phyloP scores from a whole-genome alignment of 2,329 filamentous ascomycete species.

The Fusarium veterinarium region DNA sequence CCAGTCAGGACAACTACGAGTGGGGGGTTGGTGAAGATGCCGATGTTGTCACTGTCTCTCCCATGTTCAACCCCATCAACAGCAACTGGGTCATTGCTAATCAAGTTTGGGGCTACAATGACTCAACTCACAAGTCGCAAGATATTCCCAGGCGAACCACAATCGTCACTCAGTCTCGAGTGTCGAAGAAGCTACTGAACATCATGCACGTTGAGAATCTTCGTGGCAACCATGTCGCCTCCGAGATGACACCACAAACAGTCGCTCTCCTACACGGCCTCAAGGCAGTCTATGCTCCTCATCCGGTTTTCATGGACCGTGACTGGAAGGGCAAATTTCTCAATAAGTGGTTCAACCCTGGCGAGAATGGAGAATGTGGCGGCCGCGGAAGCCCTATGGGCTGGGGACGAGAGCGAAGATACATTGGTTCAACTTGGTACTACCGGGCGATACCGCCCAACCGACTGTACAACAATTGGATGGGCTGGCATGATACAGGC shows the following conservation, averaged over 20 bases:
- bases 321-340: conserved; percentile 70
- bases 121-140: conserved; percentile 59
- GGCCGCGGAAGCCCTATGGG: conserved; percentile 68
- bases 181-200: conserved; percentile 77
- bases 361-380: conserved; percentile 64
- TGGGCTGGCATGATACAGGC: conserved; percentile 67
- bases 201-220: conserved; percentile 83
- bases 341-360: conserved; percentile 70
- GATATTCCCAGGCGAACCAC: conserved; percentile 77
- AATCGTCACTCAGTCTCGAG: conserved; percentile 81
- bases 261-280: conserved; percentile 80
- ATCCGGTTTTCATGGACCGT: conserved; percentile 83
- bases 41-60: conserved; percentile 78
- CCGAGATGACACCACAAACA: conserved; percentile 83
- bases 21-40: conserved; percentile 84
- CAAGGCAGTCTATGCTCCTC: conserved; percentile 81
- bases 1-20: conserved; percentile 73
- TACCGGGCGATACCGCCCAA: conserved; percentile 68
- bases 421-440: conserved; percentile 71
- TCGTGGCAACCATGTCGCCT: conserved; percentile 79
- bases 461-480: conserved; percentile 71
- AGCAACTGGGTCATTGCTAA: conserved; percentile 79
- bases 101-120: conserved; percentile 75
- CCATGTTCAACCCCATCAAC: conserved; percentile 80
- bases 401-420: conserved; percentile 68